Base-by-base conservation (phyloP, 2,329 filamentous ascomycete species). In the Sarocladiaceae sp. region DNA sequence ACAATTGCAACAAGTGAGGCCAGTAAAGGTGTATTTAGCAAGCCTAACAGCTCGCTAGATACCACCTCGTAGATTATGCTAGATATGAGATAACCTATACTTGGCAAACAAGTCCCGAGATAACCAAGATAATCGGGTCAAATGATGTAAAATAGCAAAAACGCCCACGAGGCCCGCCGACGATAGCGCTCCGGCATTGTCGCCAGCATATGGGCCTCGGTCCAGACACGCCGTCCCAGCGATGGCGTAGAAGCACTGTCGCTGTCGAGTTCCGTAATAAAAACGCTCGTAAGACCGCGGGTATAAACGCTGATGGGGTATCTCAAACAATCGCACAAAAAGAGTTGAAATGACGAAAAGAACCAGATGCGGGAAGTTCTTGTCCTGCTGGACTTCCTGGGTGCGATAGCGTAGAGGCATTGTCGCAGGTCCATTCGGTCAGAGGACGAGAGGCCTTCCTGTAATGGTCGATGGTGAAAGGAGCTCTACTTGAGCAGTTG, bases 131-230 rank as follows among this genome's bases (percentile, higher is more conserved):
- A 10, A 31, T 11, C 6, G 4, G 23, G 17, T 23, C 4, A 37
- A 8, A 53, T 53, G 52, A 54, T 53, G 56, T 56, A 62, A 56
- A 59, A 48, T 31, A 48, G 13, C 55, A 55, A 61, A 64, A 70
- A 68, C 64, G 64, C 74, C 74, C 74, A 77, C 71, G 73, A 76
- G 71, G 62, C 72, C 66, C 50, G 62, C 68, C 61, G 57, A 66
- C 75, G 73, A 79, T 79, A 78, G 76, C 76, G 76, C 69, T 71
- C 54, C 49, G 71, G 76, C 76, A 79, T 78, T 79, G 67, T 79
- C 75, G 74, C 67, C 66, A 60, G 59, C 61, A 55, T 47, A 17
- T 29, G 59, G 62, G 65, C 60, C 72, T 73, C 74, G 70, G 73
- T 75, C 66, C 65, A 71, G 71, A 75, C 69, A 72, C 74, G 68